Percentiles rank a stretch among this genome's conserved stretches.
Evolutionary conservation across 768 basidiomycete species (phyloP).

Genomic region (Suillus ampliporus): DNA sequence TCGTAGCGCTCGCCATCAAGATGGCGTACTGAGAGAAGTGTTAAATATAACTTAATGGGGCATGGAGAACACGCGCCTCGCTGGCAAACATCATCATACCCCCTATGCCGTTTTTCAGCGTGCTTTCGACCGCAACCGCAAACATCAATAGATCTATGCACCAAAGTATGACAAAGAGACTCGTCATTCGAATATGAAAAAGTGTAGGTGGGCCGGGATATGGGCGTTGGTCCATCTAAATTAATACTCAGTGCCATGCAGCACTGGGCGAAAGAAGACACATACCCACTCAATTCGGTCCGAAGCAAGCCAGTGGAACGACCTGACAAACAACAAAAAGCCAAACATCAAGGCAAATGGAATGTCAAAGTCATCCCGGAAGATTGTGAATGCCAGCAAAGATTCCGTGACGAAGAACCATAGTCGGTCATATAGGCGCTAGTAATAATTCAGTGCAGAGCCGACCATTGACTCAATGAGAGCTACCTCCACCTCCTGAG

Average conservation of each 20-base stretch:
- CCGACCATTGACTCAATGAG: not conserved
- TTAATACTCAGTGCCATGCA: slow-evolving; percentile 13
- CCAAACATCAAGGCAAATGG: slow-evolving; percentile 94
- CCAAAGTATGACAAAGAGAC: slow-evolving; percentile 79
- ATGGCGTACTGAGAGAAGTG: slow-evolving; percentile 74
- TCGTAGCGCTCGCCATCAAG: slow-evolving; percentile 78
- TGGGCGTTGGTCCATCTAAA: slow-evolving; percentile 96
- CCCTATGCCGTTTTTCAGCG: slow-evolving; percentile 77
- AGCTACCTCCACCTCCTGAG: slow-evolving; percentile 90
- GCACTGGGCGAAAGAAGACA: slow-evolving; percentile 16
- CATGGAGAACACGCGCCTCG: slow-evolving; percentile 61
- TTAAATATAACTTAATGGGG: slow-evolving; percentile 18
- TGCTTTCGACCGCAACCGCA: slow-evolving; percentile 78
- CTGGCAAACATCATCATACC: slow-evolving; percentile 96
- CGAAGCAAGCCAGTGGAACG: slow-evolving; percentile 96
- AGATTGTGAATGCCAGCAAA: slow-evolving; percentile 94
- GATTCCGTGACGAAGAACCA: slow-evolving; percentile 99
- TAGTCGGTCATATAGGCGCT: slow-evolving; percentile 94
- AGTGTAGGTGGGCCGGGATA: slow-evolving; percentile 80
- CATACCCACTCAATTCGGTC: slow-evolving; percentile 96
- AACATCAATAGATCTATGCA: slow-evolving; percentile 78
- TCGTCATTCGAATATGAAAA: slow-evolving; percentile 86
- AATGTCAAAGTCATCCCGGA: slow-evolving; percentile 94
- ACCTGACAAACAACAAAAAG: slow-evolving; percentile 92
- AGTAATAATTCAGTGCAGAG: not conserved